phyloP scores from a whole-genome alignment of 139 green algal genomes.

The Chlorella sp. region DNA sequence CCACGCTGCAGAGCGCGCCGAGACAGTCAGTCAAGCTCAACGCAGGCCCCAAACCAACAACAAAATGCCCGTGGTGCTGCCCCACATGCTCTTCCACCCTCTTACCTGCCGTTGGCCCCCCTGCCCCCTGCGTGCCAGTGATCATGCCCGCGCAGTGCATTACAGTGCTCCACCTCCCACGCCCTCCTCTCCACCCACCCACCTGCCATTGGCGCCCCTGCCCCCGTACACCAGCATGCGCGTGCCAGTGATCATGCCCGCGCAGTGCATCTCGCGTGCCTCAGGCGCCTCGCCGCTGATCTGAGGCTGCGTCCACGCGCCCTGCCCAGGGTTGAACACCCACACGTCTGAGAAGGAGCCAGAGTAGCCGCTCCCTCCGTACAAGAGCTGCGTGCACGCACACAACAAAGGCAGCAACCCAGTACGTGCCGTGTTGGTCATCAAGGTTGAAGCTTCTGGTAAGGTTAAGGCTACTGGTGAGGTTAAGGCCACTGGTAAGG shows the following conservation, averaged over 20 bases:
- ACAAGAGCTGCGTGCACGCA: conserved; percentile 47
- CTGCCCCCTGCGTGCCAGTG: conserved; percentile 37
- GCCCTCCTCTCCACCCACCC: not conserved
- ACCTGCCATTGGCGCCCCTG: conserved; percentile 33
- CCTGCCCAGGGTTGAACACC: conserved; percentile 43
- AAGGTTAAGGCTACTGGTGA: too few relatives aligned
- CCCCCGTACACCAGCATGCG: conserved; percentile 56
- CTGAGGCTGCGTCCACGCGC: conserved; percentile 18
- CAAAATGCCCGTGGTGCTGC: not conserved
- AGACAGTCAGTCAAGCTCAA: not conserved
- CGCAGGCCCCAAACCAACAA: not conserved
- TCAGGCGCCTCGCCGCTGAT: conserved; percentile 17
- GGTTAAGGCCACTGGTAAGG: too few relatives aligned
- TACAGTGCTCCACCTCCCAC: not conserved
- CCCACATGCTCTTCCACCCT: not conserved
- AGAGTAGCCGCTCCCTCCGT: conserved; percentile 53
- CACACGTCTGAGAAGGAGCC: conserved; percentile 54
- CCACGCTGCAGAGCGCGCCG: not conserved
- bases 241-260: conserved; percentile 35
- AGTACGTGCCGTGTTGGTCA: too few relatives aligned
- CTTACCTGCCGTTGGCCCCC: conserved; percentile 29
- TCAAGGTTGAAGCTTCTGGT: too few relatives aligned
- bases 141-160: conserved; percentile 58
- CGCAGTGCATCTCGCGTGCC: conserved; percentile 55
- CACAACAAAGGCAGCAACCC: too few relatives aligned